Evolutionary conservation across 495 filamentous ascomycete species (phyloP), one percentile per base, ranked within the genome.

Genomic region (Tuber magnatum): DNA sequence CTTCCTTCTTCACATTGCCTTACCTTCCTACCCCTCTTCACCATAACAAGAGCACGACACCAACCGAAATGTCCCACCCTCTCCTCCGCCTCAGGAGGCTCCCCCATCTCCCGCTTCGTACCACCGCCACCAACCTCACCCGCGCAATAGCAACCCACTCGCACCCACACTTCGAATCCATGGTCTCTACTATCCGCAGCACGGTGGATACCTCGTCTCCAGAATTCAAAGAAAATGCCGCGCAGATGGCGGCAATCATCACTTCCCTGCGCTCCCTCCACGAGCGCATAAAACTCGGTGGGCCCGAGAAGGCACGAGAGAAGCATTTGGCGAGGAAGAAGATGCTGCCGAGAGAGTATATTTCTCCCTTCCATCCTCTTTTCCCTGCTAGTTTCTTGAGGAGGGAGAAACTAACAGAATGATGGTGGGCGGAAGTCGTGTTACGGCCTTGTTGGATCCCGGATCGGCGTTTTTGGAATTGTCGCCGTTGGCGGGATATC

Each of bases 401-500:
- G 69, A 32, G 24, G 48, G 24, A 22, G 24, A 51, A 51, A 51
- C 73, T 76, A 76, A 70, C 46, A 16, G 22, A 12, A n/a, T 61
- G 9, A 24, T 14, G n/a, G 24, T 28, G 51, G 14, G 40, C 10
- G 40, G 68, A 69, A 87, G 86, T 80, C 91, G 95, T 12, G 88
- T 99, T 41, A 92, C 93, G 0, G 91, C 93, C 1, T 85, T 99
- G 73, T 88, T 97, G 73, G 95, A 99, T 82, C 90, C 92, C 0
- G 93, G 94, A 51, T 94, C 92, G 0, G 90, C 92, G 1, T 99
- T 99, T 83, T 86, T 99, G 72, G 95, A 99, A 83, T 87, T 99
- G 8, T 97, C 93, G 9, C 87, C 92, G 16, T 85, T 98, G 69
- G 95, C 95, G 2, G 95, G 92, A 40, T 89, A 97, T 82, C 90